Evolutionary conservation across 768 basidiomycete species (phyloP).

Genomic region (Pleurotus cornucopiae): DNA sequence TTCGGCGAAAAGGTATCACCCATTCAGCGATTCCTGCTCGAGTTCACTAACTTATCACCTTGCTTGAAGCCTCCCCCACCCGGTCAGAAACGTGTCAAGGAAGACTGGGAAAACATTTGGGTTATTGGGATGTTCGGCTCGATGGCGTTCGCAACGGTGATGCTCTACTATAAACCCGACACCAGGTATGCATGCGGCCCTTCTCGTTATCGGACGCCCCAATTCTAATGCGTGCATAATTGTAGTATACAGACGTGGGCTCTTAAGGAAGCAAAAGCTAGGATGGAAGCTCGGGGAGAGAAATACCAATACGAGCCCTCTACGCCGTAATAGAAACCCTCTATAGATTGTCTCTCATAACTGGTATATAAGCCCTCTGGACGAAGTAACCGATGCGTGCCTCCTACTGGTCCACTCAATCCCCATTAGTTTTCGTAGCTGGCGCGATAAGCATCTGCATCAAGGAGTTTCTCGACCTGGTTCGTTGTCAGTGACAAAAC

Average conservation of each 20-base stretch:
- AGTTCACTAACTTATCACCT: background rate
- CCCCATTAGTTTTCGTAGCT: conserved; percentile 27
- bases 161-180: conserved; percentile 91
- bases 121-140: conserved; percentile 89
- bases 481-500: conserved; percentile 1
- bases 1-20: conserved; percentile 80
- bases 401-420: background rate
- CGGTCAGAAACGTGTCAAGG: conserved; percentile 82
- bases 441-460: conserved; percentile 66
- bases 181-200: conserved; percentile 59
- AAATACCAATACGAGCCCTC: conserved; percentile 77
- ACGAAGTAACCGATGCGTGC: background rate
- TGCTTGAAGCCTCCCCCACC: conserved; percentile 62
- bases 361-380: background rate
- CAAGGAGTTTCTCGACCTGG: conserved; percentile 70
- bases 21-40: background rate
- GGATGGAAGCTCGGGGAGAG: conserved; percentile 94
- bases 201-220: background rate
- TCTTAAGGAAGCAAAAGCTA: conserved; percentile 78
- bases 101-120: conserved; percentile 91
- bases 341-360: conserved; percentile 9
- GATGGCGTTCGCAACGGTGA: conserved; percentile 69
- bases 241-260: conserved; percentile 90
- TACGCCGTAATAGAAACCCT: conserved; percentile 19
- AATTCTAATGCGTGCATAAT: background rate